Percentiles rank a stretch among this genome's conserved stretches.
These are phyloP conservation scores for Eucalyptus pauciflora DNA, from an alignment of 345 rosid genomes.

Conservation along the genomic window DNA sequence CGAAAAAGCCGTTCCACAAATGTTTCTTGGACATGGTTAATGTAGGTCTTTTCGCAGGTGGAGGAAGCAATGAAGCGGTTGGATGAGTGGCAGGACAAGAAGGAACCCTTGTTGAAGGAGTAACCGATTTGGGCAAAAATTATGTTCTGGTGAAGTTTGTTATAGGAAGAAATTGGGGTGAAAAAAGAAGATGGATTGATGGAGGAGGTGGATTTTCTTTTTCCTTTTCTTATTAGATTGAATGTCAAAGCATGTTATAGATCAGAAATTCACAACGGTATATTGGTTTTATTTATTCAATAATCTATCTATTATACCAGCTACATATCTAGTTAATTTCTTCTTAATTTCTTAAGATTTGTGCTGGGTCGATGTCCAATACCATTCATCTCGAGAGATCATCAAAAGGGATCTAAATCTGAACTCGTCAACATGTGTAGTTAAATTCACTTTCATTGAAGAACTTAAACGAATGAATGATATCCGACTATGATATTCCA, in stretches of 20 bases:
- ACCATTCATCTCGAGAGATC: too few relatives aligned
- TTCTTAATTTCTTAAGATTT: too few relatives aligned
- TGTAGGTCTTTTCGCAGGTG: slow-evolving; percentile 6
- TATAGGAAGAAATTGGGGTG: neutral
- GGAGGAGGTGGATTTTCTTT: neutral
- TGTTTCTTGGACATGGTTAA: neutral
- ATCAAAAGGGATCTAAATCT: neutral
- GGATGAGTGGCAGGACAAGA: slow-evolving; percentile 14
- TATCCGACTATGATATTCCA: neutral
- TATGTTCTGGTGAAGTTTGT: neutral
- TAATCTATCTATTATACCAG: accelerated
- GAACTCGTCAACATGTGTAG: neutral
- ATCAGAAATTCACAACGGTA: too few relatives aligned
- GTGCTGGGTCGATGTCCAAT: neutral
- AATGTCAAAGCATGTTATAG: neutral
- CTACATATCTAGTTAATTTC: too few relatives aligned
- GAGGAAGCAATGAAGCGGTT: slow-evolving; percentile 18
- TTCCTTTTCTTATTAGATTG: neutral
- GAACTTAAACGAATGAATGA: neutral
- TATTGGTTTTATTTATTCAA: too few relatives aligned
- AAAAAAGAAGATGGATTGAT: neutral
- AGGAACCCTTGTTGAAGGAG: neutral
- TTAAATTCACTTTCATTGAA: neutral
- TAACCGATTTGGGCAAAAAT: neutral
- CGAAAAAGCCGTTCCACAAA: neutral